Conservation (phyloP, 2,329 filamentous ascomycete species). For the Neofusicoccum laricinum region DNA sequence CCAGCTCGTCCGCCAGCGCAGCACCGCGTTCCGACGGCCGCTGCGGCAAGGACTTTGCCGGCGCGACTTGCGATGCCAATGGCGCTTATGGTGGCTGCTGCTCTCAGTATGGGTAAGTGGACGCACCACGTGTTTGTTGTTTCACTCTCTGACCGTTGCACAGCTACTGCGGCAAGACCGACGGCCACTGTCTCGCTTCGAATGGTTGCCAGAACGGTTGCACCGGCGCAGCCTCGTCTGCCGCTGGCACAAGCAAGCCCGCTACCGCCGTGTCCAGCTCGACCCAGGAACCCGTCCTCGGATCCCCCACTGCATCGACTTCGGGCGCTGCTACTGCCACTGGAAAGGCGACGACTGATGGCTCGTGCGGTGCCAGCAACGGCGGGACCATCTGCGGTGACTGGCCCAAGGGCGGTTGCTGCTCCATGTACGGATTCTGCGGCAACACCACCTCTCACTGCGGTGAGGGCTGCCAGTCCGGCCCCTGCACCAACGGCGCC, state of each 20-base stretch:
- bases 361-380: conserved; percentile 52
- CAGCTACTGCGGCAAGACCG: conserved; percentile 37
- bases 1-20: conserved; percentile 15
- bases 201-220: conserved; percentile 42
- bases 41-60: conserved; percentile 27
- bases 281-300: conserved; percentile 33
- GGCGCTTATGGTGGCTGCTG: conserved; percentile 24
- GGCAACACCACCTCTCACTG: conserved; percentile 51
- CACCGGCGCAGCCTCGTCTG: conserved; percentile 22
- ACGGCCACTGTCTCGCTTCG: conserved; percentile 35
- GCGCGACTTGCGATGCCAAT: conserved; percentile 23
- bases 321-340: conserved; percentile 19
- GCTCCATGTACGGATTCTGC: conserved; percentile 58
- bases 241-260: conserved; percentile 21
- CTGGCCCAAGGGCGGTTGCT: conserved; percentile 54
- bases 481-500: conserved; percentile 46
- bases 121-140: conserved; percentile 15
- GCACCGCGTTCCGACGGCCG: conserved; percentile 23
- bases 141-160: not conserved
- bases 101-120: conserved; percentile 22
- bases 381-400: conserved; percentile 50
- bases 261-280: not conserved
- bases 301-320: conserved; percentile 26
- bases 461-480: conserved; percentile 56
- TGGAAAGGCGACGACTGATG: conserved; percentile 46